A percentile compares a stretch with the other conserved stretches of the same genome.
Conservation (phyloP, 192 early-diverging fungal species). For the Lunasporangiospora selenospora region DNA sequence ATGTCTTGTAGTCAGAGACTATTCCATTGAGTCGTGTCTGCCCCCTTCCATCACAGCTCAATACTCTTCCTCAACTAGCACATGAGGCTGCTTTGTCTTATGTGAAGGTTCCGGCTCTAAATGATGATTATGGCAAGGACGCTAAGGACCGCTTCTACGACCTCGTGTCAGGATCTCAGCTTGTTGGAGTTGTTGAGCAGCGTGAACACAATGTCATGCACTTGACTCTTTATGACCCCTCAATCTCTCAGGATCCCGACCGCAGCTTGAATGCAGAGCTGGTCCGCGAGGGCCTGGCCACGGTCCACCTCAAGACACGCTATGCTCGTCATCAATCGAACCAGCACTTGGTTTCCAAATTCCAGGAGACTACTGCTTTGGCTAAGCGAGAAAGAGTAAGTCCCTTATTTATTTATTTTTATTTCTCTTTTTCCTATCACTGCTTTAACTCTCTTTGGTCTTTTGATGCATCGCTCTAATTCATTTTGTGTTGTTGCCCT, state of each 20-base stretch:
- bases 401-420: not conserved
- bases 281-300: constrained; percentile 68
- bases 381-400: constrained; percentile 74
- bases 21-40: constrained; percentile 74
- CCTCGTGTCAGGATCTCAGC: constrained; percentile 62
- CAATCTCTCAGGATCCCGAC: constrained; percentile 62
- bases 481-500: not conserved
- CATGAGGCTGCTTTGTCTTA: constrained; percentile 87
- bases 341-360: constrained; percentile 60
- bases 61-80: constrained; percentile 73
- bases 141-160: constrained; percentile 76
- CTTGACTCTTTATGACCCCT: constrained; percentile 73
- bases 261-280: constrained; percentile 73
- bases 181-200: constrained; percentile 80
- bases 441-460: too few relatives aligned
- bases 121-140: constrained; percentile 79
- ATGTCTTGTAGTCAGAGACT: constrained; percentile 62
- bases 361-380: constrained; percentile 68
- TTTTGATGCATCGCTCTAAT: too few relatives aligned
- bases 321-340: constrained; percentile 57
- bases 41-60: constrained; percentile 78
- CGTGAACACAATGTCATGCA: constrained; percentile 61
- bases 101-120: constrained; percentile 65
- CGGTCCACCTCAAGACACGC: constrained; percentile 56
- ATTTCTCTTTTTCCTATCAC: not conserved